Base-by-base conservation (phyloP, 2,329 filamentous ascomycete species). In the Venturia carpophila region DNA sequence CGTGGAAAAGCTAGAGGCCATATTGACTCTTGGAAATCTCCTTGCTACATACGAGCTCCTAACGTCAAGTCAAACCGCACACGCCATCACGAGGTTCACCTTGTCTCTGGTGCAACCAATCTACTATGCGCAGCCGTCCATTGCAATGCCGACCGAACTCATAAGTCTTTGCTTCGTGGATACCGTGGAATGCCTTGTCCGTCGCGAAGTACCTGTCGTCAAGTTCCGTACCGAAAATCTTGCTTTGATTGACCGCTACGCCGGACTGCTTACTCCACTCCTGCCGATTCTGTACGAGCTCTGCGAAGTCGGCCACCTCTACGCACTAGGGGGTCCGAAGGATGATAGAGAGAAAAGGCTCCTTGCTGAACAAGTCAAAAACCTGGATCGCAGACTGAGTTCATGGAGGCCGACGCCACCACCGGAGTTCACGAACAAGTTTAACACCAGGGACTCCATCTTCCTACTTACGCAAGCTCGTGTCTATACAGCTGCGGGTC, bases 211-310 rank as follows among this genome's bases (percentile, higher is more conserved):
- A 5, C 73, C 74, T 17, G 69, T 74, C 42, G 69, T 75, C 9
- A 69, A 69, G 64, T 68, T 71, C 37, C 64, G 66, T 9, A 37
- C 42, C n/a, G 63, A 68, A 5, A 67, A 67, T 24, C 67, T 66
- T 55, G 49, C 68, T 45, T 67, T 72, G 41, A 68, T 74, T 21
- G 72, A 75, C 63, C 70, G 72, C 37, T 71, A 70, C 52, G 69
- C 69, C 7, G 74, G 74, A 21, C 58, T 75, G 9, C 71, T 69
- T 45, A 68, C 69, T 1, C 70, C 72, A 2, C 68, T 75, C 10
- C 64, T 75, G 4, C 71, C 73, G 30, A 66, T 73, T n/a, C 63
- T 75, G 1, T 73, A 74, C 62, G 72, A 75, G 47, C 67, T 75
- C 9, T 73, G 72, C 62, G 69, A 69, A 56, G 68, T 66, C 56